Percentiles rank a stretch among this genome's conserved stretches.
These are phyloP conservation scores for Ophidiomyces ophidiicola DNA, from an alignment of 2,329 filamentous ascomycete species.

Conservation along the genomic window DNA sequence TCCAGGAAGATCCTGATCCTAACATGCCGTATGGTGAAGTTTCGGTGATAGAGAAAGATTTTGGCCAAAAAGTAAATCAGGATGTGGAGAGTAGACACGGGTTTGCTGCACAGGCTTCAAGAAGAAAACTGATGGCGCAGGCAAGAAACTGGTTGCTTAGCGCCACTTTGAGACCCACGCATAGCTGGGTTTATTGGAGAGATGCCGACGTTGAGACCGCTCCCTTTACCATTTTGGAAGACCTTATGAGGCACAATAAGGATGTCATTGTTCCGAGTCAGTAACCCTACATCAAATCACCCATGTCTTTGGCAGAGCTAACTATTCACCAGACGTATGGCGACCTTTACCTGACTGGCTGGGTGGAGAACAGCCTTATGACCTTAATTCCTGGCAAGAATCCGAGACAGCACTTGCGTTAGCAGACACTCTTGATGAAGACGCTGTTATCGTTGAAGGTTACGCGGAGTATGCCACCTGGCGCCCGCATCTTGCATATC, in stretches of 20 bases:
- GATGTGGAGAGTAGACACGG: slow-evolving; percentile 96
- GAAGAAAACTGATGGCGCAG: slow-evolving; percentile 95
- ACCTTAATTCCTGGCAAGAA: slow-evolving; percentile 98
- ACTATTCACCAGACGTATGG: slow-evolving; percentile 68
- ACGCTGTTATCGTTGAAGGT: slow-evolving; percentile 96
- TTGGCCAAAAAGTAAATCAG: slow-evolving; percentile 94
- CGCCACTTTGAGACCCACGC: slow-evolving; percentile 80
- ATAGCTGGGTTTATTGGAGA: slow-evolving; percentile 99
- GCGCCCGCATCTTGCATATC: slow-evolving; percentile 90
- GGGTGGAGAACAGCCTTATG: slow-evolving; percentile 94
- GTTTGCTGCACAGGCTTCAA: slow-evolving; percentile 85
- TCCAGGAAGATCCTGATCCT: slow-evolving; percentile 69
- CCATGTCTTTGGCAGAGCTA: neutral
- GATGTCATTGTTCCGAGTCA: slow-evolving; percentile 96
- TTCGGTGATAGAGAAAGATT: slow-evolving; percentile 96
- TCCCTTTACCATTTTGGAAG: slow-evolving; percentile 90
- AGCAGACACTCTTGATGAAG: slow-evolving; percentile 89
- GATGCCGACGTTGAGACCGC: slow-evolving; percentile 98
- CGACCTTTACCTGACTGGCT: slow-evolving; percentile 97
- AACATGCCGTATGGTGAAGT: slow-evolving; percentile 87
- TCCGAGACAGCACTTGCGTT: slow-evolving; percentile 90
- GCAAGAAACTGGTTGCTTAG: slow-evolving; percentile 94
- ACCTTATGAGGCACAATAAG: slow-evolving; percentile 97
- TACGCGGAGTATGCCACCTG: slow-evolving; percentile 98
- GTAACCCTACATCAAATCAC: slow-evolving; percentile 32